Evolutionary conservation across 768 basidiomycete genomes (phyloP), one percentile per base, ranked within the genome.

Genomic region (Pleurotus tuoliensis): DNA sequence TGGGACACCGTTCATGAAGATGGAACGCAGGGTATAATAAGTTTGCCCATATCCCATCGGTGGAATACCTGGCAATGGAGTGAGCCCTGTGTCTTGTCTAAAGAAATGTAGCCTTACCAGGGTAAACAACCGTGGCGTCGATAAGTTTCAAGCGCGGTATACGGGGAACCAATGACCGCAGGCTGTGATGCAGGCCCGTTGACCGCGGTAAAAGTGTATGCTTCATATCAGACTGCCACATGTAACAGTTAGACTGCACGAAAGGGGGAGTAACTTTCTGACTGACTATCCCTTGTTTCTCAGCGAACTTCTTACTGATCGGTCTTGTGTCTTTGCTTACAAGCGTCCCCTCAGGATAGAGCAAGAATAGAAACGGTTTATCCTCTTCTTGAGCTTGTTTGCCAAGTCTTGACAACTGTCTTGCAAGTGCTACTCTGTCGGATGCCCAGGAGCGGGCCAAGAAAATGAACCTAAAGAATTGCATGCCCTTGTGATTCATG

Each of bases 331-430:
- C 77, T 59, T 82, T 80, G 69, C 92, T 94, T 12, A 95, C 88
- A 24, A 98, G 86, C 3, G 96, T 98, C 27, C 97, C 97, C 69
- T 99, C 97, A 0, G 97, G 97, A 68, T 95, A 98, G 46, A 98
- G 78, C 55, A 98, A 76, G 63, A 96, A 83, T 59, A 87, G 86
- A 43, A 97, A 76, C 0, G 92, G 88, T 22, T 78, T 82, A 59
- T 88, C 80, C 64, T 83, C 77, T 50, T 79, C 70, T 64, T 88
- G 82, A n/a, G 88, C 86, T 30, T 79, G 79, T 51, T 76, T 78
- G 1, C 87, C 94, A 12, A 96, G 75, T 43, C 81, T 76, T 0
- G 86, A 82, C 18, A 97, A 79, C 56, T 83, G 79, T 18, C 75
- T 71, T 24, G 85, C 80, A 4, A 97, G 77, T 59, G 86, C 81